Evolutionary conservation across 2,329 filamentous ascomycete genomes (phyloP).

Genomic region (Fusarium irregulare): DNA sequence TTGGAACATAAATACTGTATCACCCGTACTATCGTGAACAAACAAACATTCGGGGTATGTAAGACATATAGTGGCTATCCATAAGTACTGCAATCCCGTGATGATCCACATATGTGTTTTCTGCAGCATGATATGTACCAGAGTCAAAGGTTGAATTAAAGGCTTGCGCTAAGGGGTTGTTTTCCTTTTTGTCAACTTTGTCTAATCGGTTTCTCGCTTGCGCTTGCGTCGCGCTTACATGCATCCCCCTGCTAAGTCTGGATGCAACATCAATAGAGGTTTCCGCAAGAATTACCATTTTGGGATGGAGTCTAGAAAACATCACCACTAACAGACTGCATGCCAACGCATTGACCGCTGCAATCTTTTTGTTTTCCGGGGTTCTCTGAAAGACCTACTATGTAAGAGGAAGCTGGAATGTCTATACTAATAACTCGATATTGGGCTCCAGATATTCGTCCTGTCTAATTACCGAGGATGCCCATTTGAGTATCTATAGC

Average conservation of each 20-base stretch:
- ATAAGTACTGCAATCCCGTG: neutral
- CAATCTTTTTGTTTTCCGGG: neutral
- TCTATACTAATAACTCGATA: neutral
- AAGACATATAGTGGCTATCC: neutral
- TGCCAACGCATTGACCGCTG: conserved; percentile 5
- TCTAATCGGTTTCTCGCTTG: neutral
- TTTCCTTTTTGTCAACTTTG: conserved; percentile 4
- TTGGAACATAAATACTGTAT: neutral
- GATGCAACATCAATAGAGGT: conserved; percentile 1
- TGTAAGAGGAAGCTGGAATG: neutral
- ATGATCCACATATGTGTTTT: neutral
- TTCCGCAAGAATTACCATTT: conserved; percentile 41
- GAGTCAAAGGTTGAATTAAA: neutral
- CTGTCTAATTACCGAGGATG: neutral
- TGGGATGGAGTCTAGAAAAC: conserved; percentile 12
- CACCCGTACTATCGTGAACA: neutral
- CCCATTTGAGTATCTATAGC: conserved; percentile 1
- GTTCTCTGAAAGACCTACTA: neutral
- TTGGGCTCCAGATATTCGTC: neutral
- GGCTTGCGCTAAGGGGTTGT: neutral
- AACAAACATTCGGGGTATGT: neutral
- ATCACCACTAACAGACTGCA: neutral
- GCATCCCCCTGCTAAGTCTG: conserved; percentile 18
- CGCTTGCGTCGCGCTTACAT: conserved; percentile 19
- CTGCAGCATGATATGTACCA: neutral